Evolutionary conservation across 75 land plant species (phyloP).

Genomic region (Selaginella moellendorffii): DNA sequence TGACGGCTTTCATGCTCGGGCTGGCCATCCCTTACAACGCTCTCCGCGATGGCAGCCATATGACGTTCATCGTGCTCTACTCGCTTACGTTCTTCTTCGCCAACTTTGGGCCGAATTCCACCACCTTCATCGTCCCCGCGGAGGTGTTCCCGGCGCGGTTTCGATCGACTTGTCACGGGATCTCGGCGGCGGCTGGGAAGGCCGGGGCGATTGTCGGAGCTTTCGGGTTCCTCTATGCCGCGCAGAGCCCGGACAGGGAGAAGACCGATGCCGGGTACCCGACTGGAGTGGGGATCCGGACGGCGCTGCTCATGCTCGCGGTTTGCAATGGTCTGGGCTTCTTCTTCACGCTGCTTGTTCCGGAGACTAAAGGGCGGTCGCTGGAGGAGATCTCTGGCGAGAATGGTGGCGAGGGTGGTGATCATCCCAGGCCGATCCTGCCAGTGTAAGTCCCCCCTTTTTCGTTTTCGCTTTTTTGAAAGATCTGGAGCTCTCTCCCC

Average conservation of each 20-base stretch:
- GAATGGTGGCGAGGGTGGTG: too few species aligned
- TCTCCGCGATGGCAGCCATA: background rate
- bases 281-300: slow-evolving; percentile 33
- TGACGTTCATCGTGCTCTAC: slow-evolving; percentile 20
- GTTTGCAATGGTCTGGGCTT: slow-evolving; percentile 22
- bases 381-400: slow-evolving; percentile 29
- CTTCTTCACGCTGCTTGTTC: slow-evolving; percentile 29
- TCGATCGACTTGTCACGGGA: slow-evolving; percentile 20
- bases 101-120: too few species aligned
- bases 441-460: too few species aligned
- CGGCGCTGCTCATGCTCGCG: slow-evolving; percentile 27
- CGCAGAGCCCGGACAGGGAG: background rate
- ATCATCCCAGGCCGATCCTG: too few species aligned
- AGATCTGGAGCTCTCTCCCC: too few species aligned
- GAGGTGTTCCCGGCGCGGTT: slow-evolving; percentile 12
- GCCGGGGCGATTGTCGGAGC: background rate
- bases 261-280: background rate
- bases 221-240: background rate
- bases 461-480: too few species aligned
- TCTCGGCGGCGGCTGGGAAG: slow-evolving; percentile 14
- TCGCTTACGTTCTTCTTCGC: too few species aligned
- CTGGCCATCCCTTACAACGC: slow-evolving; percentile 20
- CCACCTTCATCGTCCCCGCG: background rate
- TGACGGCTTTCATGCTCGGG: slow-evolving; percentile 32
- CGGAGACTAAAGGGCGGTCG: slow-evolving; percentile 35